Percentiles rank a stretch among this genome's conserved stretches.
Evolutionary conservation across 352 stramenopile species (phyloP).

Genomic region (Phytophthora constricta): DNA sequence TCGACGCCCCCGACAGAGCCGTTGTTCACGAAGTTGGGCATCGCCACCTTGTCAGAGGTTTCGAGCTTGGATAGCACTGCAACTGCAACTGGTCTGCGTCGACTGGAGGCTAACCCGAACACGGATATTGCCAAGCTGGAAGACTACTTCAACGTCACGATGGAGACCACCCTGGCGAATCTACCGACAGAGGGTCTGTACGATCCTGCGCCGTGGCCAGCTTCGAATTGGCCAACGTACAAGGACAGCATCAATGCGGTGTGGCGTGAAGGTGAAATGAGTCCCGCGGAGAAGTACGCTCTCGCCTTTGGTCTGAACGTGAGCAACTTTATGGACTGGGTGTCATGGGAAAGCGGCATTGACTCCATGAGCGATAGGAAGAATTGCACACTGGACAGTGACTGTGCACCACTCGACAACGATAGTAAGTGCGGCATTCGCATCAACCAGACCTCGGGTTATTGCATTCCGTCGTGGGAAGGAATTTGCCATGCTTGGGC

Average conservation of each 20-base stretch:
- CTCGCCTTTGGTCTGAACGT: slow-evolving; percentile 40
- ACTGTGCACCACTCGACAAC: slow-evolving; percentile 36
- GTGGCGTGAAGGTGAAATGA: slow-evolving; percentile 30
- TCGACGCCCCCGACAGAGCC: slow-evolving; percentile 18
- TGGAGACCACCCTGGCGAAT: slow-evolving; percentile 19
- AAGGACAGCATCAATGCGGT: slow-evolving; percentile 61
- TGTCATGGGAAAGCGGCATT: slow-evolving; percentile 36
- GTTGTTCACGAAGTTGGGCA: slow-evolving; percentile 26
- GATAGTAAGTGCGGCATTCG: slow-evolving; percentile 39
- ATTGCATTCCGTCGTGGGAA: slow-evolving; percentile 49
- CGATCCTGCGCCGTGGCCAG: slow-evolving; percentile 15
- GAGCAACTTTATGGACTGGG: slow-evolving; percentile 40
- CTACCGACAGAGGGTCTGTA: slow-evolving; percentile 19
- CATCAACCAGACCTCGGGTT: slow-evolving; percentile 34
- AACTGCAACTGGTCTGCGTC: slow-evolving; percentile 22
- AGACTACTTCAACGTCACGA: slow-evolving; percentile 15
- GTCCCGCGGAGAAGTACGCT: slow-evolving; percentile 47
- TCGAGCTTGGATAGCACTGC: slow-evolving; percentile 5
- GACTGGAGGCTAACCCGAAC: slow-evolving; percentile 20
- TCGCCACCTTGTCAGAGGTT: neutral
- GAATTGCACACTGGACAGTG: slow-evolving; percentile 32
- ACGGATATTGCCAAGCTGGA: slow-evolving; percentile 28
- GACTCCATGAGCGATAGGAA: slow-evolving; percentile 30
- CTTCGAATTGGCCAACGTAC: slow-evolving; percentile 59
- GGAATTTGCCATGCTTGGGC: slow-evolving; percentile 54